Conservation (phyloP, 805 yeast species). For the Cyberlindnera xishuangbannaensis region DNA sequence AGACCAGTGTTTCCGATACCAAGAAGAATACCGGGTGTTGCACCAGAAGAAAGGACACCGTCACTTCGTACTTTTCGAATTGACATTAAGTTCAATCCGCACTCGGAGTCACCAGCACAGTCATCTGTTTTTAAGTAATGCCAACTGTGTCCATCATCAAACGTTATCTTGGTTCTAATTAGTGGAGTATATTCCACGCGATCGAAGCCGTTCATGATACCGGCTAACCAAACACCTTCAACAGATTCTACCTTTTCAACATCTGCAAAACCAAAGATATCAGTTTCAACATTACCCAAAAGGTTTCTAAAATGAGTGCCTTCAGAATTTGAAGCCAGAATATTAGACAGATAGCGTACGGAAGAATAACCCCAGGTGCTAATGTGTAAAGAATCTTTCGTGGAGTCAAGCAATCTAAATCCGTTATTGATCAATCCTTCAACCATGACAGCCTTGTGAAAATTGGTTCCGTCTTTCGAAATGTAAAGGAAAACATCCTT, state of each 20-base stretch:
- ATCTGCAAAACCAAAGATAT: slow-evolving; percentile 28
- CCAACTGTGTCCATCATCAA: slow-evolving; percentile 37
- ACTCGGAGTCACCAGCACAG: slow-evolving; percentile 25
- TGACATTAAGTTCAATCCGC: slow-evolving; percentile 32
- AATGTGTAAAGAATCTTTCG: slow-evolving; percentile 35
- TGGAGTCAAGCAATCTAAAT: slow-evolving; percentile 31
- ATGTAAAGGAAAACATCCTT: slow-evolving; percentile 22
- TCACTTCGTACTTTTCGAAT: slow-evolving; percentile 28
- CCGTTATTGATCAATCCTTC: slow-evolving; percentile 18
- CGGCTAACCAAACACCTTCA: slow-evolving; percentile 65
- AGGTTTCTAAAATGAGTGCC: slow-evolving; percentile 47
- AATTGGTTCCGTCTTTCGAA: slow-evolving; percentile 29
- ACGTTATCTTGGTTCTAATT: slow-evolving; percentile 30
- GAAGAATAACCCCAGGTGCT: slow-evolving; percentile 24
- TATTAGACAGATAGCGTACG: slow-evolving; percentile 13
- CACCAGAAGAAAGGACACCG: slow-evolving; percentile 26
- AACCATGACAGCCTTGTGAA: slow-evolving; percentile 30
- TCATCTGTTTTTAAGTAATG: slow-evolving; percentile 22
- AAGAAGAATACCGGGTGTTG: slow-evolving; percentile 40
- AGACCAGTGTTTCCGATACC: slow-evolving; percentile 37
- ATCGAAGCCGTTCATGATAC: slow-evolving; percentile 24
- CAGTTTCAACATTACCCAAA: slow-evolving; percentile 33
- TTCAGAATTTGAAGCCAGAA: slow-evolving; percentile 36
- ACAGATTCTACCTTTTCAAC: slow-evolving; percentile 39
- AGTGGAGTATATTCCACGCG: slow-evolving; percentile 14